Percentiles rank a stretch among this genome's conserved stretches.
Evolutionary conservation across 768 basidiomycete species (phyloP).

Genomic region (Cyclocybe cylindracea): DNA sequence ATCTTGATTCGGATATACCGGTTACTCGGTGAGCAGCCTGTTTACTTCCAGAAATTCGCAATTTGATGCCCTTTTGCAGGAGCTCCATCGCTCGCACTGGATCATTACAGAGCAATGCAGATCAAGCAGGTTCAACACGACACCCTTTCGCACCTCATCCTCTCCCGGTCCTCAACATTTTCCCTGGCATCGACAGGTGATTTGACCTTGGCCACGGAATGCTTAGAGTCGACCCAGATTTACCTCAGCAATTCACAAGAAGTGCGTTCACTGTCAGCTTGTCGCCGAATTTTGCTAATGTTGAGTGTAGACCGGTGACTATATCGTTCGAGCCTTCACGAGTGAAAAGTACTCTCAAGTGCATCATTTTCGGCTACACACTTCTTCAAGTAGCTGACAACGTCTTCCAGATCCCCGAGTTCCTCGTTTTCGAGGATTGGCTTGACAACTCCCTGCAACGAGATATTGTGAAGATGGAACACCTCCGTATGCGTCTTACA

Average conservation of each 20-base stretch:
- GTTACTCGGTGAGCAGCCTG: conserved; percentile 58
- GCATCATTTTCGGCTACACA: background rate
- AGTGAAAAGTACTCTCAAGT: conserved; percentile 86
- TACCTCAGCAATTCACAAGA: conserved; percentile 81
- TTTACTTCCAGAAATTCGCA: background rate
- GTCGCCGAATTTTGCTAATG: conserved; percentile 7
- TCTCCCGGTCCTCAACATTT: conserved; percentile 78
- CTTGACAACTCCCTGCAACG: conserved; percentile 86
- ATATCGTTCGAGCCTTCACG: conserved; percentile 75
- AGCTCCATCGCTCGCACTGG: conserved; percentile 68
- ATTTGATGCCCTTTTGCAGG: conserved; percentile 42
- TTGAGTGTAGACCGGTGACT: conserved; percentile 66
- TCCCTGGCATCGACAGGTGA: conserved; percentile 77
- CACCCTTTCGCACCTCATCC: conserved; percentile 82
- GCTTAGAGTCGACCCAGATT: conserved; percentile 78
- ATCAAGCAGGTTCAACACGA: conserved; percentile 88
- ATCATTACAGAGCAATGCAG: conserved; percentile 78
- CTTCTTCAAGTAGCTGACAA: background rate
- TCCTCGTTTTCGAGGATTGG: conserved; percentile 77
- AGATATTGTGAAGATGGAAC: conserved; percentile 80
- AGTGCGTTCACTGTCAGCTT: conserved; percentile 25
- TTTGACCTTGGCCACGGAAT: conserved; percentile 73
- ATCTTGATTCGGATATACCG: conserved; percentile 83
- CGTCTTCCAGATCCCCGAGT: conserved; percentile 72
- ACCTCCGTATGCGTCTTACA: conserved; percentile 79